Evolutionary conservation across 345 rosid genomes (phyloP).

Genomic region (Alliaria petiolata): DNA sequence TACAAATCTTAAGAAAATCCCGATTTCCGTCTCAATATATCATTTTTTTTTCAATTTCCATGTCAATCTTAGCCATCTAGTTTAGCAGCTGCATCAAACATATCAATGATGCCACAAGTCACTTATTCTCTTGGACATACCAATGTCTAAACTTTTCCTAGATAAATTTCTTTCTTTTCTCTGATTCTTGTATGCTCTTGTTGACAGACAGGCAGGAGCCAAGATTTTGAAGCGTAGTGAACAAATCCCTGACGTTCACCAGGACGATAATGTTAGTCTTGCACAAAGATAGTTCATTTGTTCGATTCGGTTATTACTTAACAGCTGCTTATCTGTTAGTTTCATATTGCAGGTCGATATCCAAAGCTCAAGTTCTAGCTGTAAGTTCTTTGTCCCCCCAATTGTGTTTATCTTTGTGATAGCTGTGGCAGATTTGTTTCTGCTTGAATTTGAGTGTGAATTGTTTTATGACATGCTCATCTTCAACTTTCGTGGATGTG

Average conservation of each 20-base stretch:
- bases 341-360: constrained; percentile 49
- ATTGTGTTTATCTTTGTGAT: neutral
- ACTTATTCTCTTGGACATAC: neutral
- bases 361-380: constrained; percentile 38
- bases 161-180: neutral
- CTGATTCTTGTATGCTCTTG: constrained; percentile 29
- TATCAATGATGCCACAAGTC: neutral
- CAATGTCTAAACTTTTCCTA: neutral
- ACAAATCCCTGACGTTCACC: constrained; percentile 31
- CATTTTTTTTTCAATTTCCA: neutral
- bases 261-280: constrained; percentile 37
- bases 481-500: constrained; percentile 15
- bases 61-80: neutral
- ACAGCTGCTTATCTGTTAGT: constrained; percentile 5
- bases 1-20: neutral
- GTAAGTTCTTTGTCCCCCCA: constrained; percentile 38
- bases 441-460: neutral
- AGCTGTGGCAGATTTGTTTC: neutral
- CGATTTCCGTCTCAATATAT: neutral
- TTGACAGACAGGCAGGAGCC: constrained; percentile 57
- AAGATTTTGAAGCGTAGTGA: constrained; percentile 22
- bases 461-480: neutral
- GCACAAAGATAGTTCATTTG: neutral
- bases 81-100: neutral
- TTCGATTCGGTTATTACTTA: neutral